Conservation (phyloP, 345 rosid species). For the Raphanus raphanistrum region DNA sequence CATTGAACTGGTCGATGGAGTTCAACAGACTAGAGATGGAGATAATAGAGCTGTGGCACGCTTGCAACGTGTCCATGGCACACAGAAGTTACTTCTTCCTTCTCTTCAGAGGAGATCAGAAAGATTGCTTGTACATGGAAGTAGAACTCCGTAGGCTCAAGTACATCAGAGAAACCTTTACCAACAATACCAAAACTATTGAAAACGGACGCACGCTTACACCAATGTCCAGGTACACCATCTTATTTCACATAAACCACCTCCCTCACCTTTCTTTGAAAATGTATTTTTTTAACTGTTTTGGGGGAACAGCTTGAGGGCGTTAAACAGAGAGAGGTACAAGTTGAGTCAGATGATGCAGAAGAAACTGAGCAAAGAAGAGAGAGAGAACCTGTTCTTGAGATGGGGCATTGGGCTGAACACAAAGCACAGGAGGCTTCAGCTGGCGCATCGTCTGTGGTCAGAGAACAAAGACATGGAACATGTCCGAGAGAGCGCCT, state of each 20-base stretch:
- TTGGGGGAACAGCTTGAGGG: constrained; percentile 50
- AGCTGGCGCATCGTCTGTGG: constrained; percentile 64
- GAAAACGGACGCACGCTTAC: constrained; percentile 53
- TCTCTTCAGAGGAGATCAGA: constrained; percentile 72
- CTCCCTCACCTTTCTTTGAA: background rate
- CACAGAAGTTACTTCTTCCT: constrained; percentile 93
- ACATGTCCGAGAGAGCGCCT: constrained; percentile 70
- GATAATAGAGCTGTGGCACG: constrained; percentile 83
- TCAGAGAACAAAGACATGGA: constrained; percentile 57
- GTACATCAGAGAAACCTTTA: constrained; percentile 60
- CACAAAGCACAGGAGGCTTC: constrained; percentile 63
- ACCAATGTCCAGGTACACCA: constrained; percentile 54
- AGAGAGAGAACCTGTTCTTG: constrained; percentile 65
- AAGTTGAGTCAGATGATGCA: constrained; percentile 59
- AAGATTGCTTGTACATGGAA: constrained; percentile 83
- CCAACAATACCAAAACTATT: constrained; percentile 46
- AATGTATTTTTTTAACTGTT: constrained; percentile 14
- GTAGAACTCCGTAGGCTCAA: constrained; percentile 76
- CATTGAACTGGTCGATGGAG: constrained; percentile 54
- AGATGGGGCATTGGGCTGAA: constrained; percentile 70
- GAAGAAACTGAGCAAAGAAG: constrained; percentile 55
- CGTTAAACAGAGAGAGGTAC: constrained; percentile 64
- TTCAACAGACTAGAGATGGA: constrained; percentile 67
- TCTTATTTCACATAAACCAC: background rate
- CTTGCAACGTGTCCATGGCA: constrained; percentile 69